A percentile compares a stretch with the other conserved stretches of the same genome.
Conservation (phyloP, 495 filamentous ascomycete species). For the Physcia stellaris region DNA sequence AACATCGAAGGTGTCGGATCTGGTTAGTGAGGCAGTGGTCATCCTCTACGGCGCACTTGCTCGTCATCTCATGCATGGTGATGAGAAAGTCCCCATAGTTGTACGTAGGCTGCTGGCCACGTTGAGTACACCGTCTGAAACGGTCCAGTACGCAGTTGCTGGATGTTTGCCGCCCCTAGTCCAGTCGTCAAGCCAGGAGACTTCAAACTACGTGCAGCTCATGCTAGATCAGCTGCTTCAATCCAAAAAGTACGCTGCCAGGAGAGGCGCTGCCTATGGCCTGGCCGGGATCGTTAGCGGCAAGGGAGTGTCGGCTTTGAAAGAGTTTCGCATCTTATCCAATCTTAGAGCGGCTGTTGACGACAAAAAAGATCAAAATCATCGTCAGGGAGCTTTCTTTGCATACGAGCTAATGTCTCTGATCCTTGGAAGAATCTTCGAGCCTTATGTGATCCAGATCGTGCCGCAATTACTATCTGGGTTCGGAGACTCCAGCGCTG, state of each 20-base stretch:
- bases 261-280: slow-evolving; percentile 89
- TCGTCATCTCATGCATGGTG: slow-evolving; percentile 69
- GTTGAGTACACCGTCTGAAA: slow-evolving; percentile 88
- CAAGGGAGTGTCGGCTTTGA: slow-evolving; percentile 65
- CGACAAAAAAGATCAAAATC: slow-evolving; percentile 80
- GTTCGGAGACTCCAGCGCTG: slow-evolving; percentile 76
- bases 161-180: slow-evolving; percentile 86
- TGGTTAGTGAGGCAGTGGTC: slow-evolving; percentile 91
- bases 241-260: slow-evolving; percentile 76
- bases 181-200: slow-evolving; percentile 60
- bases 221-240: slow-evolving; percentile 67
- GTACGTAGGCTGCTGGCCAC: slow-evolving; percentile 72
- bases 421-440: slow-evolving; percentile 75
- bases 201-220: slow-evolving; percentile 64
- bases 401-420: slow-evolving; percentile 82
- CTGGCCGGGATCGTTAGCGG: slow-evolving; percentile 82
- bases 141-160: slow-evolving; percentile 89
- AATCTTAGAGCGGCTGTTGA: slow-evolving; percentile 64
- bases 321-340: slow-evolving; percentile 75
- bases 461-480: slow-evolving; percentile 79
- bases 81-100: slow-evolving; percentile 71
- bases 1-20: slow-evolving; percentile 61
- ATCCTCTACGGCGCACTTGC: slow-evolving; percentile 92
- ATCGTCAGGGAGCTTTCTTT: slow-evolving; percentile 77
- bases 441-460: slow-evolving; percentile 92